These are phyloP conservation scores for Stentor roeselii DNA, from an alignment of 73 alveolate species.

Conservation along the genomic window DNA sequence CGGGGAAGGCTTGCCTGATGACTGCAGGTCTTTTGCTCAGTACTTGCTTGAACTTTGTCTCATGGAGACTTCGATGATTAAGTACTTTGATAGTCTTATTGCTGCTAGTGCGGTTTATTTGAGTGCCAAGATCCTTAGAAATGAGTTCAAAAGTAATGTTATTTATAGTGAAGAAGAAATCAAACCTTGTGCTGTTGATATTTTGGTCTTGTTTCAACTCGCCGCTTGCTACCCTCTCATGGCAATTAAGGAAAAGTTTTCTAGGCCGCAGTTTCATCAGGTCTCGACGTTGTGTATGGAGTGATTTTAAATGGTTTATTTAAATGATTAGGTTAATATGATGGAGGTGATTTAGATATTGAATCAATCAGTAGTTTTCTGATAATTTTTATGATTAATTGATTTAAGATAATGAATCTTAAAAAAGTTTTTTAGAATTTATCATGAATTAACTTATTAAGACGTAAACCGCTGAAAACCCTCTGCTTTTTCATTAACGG, in stretches of 20 bases:
- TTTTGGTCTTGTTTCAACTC: neutral
- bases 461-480: too few species aligned
- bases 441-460: too few species aligned
- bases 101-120: slow-evolving; percentile 61
- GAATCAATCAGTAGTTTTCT: too few species aligned
- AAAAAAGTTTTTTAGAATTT: too few species aligned
- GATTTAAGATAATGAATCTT: too few species aligned
- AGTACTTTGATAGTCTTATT: slow-evolving; percentile 42
- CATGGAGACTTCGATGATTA: slow-evolving; percentile 63
- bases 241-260: slow-evolving; percentile 62
- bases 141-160: neutral
- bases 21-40: slow-evolving; percentile 40
- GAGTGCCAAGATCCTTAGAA: slow-evolving; percentile 27
- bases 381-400: too few species aligned
- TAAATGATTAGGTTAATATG: too few species aligned
- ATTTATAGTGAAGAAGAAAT: slow-evolving; percentile 10
- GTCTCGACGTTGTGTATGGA: slow-evolving; percentile 33
- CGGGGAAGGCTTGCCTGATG: slow-evolving; percentile 8
- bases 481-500: neutral
- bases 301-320: neutral
- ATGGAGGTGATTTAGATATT: too few species aligned
- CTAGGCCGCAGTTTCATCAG: slow-evolving; percentile 49
- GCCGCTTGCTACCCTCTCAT: slow-evolving; percentile 31
- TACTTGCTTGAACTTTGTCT: slow-evolving; percentile 80
- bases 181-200: neutral